A percentile compares a stretch with the other conserved stretches of the same genome.
phyloP scores from a whole-genome alignment of 805 yeast genomes.

The Wickerhamomyces subpelliculosus region DNA sequence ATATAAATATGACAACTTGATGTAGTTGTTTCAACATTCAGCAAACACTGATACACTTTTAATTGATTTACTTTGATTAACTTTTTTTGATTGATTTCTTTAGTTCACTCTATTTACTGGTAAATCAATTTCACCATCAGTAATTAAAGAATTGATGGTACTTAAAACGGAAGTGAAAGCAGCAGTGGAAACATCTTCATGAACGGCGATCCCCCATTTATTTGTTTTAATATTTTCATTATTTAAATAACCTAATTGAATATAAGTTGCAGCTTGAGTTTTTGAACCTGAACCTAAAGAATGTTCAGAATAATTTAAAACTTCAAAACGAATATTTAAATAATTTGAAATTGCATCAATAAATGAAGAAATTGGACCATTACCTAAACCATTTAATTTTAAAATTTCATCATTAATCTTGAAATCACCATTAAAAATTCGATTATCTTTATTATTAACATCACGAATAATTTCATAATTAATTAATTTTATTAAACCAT shows the following conservation, averaged over 20 bases:
- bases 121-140: constrained; percentile 15
- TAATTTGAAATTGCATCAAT: constrained; percentile 53
- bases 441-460: constrained; percentile 30
- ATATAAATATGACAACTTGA: too few species aligned
- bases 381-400: constrained; percentile 53
- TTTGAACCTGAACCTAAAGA: constrained; percentile 65
- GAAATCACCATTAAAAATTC: constrained; percentile 36
- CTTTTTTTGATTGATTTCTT: too few species aligned
- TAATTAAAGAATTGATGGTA: constrained; percentile 41
- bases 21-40: too few species aligned
- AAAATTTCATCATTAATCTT: constrained; percentile 25
- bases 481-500: constrained; percentile 27
- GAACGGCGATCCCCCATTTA: constrained; percentile 89
- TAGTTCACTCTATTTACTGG: too few species aligned
- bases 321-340: constrained; percentile 50
- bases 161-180: constrained; percentile 66
- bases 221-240: constrained; percentile 32
- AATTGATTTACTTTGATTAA: too few species aligned
- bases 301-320: constrained; percentile 64
- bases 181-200: constrained; percentile 85
- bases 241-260: constrained; percentile 46
- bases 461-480: constrained; percentile 35
- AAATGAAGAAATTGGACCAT: constrained; percentile 75
- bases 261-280: constrained; percentile 70
- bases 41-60: too few species aligned